Evolutionary conservation across 495 filamentous ascomycete species (phyloP), one percentile per base, ranked within the genome.

Genomic region (Oleoguttula mirabilis): DNA sequence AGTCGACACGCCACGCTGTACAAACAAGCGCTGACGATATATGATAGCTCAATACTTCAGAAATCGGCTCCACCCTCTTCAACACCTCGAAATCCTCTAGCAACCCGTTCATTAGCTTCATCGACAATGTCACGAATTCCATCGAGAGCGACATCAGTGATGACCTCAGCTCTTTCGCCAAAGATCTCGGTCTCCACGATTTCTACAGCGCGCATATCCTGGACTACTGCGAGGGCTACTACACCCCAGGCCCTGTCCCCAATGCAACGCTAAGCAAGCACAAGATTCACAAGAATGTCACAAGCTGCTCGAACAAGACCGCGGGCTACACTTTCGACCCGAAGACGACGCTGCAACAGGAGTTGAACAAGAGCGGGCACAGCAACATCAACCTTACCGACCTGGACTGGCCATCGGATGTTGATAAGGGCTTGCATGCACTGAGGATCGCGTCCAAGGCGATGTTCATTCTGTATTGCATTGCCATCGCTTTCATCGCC

Each of bases 191-290:
- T 11, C 67, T 83, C 37, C 66, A 73, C n/a, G 68, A 83, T 50
- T 92, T 79, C 62, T 88, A 88, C 60, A 76, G 75, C 30, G 52
- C 77, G 16, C 80, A 88, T 51, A 54, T 84, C 37, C 71, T 85
- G 60, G 68, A 75, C 41, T 71, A 77, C 52, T 88, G 84, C 60
- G 65, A 71, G 43, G 82, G 84, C 30, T 54, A 66, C 54, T 76
- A 70, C 64, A 55, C 55, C 16, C 74, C 73, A 0, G 43, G 36
- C 17, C 46, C 61, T 1, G 42, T 61, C n/a, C 24, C 54, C 12
- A 65, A 63, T 41, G 66, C 64, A 6, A 79, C 75, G 1, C 52
- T 63, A 11, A 4, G 44, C 2, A 2, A 11, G 4, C 23, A 10
- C 10, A 43, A 53, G 11, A 57, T 61, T 34, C 41, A 60, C 46